Evolutionary conservation across 306 rosid species (phyloP).

Genomic region (Glycine tomentella): DNA sequence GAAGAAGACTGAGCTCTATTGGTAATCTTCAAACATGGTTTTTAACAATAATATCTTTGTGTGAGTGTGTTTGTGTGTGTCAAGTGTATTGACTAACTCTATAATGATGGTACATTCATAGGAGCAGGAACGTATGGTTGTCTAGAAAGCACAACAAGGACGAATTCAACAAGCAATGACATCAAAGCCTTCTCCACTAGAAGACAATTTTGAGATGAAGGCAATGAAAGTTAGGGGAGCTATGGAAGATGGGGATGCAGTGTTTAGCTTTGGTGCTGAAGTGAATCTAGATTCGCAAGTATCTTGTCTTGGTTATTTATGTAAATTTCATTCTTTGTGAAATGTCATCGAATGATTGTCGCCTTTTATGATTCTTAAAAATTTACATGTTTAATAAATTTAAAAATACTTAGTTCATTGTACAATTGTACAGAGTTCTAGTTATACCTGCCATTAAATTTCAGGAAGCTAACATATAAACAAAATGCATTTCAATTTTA

Average conservation of each 20-base stretch:
- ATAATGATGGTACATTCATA: too few species aligned
- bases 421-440: not conserved
- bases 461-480: not conserved
- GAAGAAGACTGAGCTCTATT: not conserved
- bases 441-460: not conserved
- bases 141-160: not conserved
- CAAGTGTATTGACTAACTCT: too few species aligned
- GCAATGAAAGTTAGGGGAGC: constrained; percentile 1
- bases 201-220: constrained; percentile 9
- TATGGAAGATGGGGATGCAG: not conserved
- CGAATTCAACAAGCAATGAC: constrained; percentile 2
- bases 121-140: not conserved
- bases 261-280: not conserved
- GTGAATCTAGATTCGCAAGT: constrained; percentile 17
- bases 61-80: not conserved
- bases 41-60: not conserved
- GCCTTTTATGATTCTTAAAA: not conserved
- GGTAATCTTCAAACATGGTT: not conserved
- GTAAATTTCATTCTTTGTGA: not conserved
- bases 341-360: not conserved
- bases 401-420: not conserved
- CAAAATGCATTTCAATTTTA: not conserved
- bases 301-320: not conserved
- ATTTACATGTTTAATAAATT: not conserved
- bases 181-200: constrained; percentile 8